Base-by-base conservation (phyloP, 208 protist genomes). In the Wallacemonas sp. region DNA sequence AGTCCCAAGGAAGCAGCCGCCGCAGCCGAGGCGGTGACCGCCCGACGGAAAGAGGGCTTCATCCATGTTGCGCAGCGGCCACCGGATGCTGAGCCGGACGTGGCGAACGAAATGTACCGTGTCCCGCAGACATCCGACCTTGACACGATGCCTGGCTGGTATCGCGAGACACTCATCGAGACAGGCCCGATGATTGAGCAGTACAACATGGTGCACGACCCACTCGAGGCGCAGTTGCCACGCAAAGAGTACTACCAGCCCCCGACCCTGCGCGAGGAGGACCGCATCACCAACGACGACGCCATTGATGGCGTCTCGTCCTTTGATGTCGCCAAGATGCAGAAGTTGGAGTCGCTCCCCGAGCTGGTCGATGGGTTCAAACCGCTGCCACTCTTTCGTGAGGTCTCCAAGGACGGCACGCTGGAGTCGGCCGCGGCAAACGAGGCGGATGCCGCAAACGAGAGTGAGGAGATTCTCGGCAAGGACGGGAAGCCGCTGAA, bases 301-400 rank as follows among this genome's bases (percentile, higher is more conserved):
- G 78, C 82, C 26, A 65, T 66, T 8, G 68, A 66, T 54, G 85
- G 81, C 32, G 70, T 68, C 14, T 91, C 90, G n/a, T 80, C 87
- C 38, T 96, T 96, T 81, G 90, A 96, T 61, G 85, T 92, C 68
- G 46, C 75, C 36, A 94, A 94, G 65, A 83, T 91, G 77, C 80
- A 90, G 60, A 90, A 87, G 61, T 62, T 93, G 11, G 72, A 76
- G 66, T 81, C 79, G 8, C 44, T 90, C 33, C 90, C 90, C 30
- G 87, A 96, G 65, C 72, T 95, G 43, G 83, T 91, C 17, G 85
- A 81, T 3, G 90, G 85, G 11, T 93, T 84, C 72, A 95, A 93
- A 65, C 84, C 90, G 17, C 77, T 95, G 24, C 90, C 90, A 49
- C 74, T 92, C 12, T 95, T 87, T 65, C 71, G 74, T 19, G 87